A percentile compares a stretch with the other conserved stretches of the same genome.
Conservation (phyloP, 164 flowering plant genomes). For the Liquidambar formosana region DNA sequence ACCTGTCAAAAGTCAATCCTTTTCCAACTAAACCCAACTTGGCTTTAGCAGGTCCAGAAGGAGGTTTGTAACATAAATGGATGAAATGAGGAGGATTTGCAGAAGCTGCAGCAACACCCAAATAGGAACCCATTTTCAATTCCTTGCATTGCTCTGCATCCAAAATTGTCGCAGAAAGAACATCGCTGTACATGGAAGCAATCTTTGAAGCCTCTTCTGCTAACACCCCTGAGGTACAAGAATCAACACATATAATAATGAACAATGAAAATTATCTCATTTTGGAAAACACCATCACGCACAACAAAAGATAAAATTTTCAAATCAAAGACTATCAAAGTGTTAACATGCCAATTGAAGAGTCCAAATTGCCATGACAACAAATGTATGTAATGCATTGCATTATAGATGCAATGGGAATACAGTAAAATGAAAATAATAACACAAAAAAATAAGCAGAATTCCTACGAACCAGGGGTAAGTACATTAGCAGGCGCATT, state of each 20-base stretch:
- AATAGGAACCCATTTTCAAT: conserved; percentile 95
- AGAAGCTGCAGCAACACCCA: conserved; percentile 96
- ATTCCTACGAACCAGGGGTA: conserved; percentile 76
- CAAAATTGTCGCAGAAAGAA: conserved; percentile 78
- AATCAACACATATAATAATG: background rate
- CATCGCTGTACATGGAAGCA: conserved; percentile 75
- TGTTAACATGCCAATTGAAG: too few relatives aligned
- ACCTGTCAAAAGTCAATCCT: conserved; percentile 99
- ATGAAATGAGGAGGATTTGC: conserved; percentile 90
- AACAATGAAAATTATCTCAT: too few relatives aligned
- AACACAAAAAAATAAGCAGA: background rate
- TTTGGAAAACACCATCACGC: too few relatives aligned
- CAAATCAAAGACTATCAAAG: too few relatives aligned
- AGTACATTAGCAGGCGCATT: conserved; percentile 97
- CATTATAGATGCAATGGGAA: too few relatives aligned
- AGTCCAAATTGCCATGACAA: too few relatives aligned
- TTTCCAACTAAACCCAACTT: conserved; percentile 91
- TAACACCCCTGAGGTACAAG: conserved; percentile 53
- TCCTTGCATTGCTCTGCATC: conserved; percentile 81
- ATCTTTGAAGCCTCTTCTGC: conserved; percentile 90
- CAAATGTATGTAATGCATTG: too few relatives aligned
- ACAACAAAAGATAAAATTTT: background rate
- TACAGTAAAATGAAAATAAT: too few relatives aligned
- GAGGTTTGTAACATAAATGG: conserved; percentile 86
- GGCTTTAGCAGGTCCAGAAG: conserved; percentile 60